Evolutionary conservation across 805 yeast genomes (phyloP).

Genomic region (Saccharomycopsis fodiens): DNA sequence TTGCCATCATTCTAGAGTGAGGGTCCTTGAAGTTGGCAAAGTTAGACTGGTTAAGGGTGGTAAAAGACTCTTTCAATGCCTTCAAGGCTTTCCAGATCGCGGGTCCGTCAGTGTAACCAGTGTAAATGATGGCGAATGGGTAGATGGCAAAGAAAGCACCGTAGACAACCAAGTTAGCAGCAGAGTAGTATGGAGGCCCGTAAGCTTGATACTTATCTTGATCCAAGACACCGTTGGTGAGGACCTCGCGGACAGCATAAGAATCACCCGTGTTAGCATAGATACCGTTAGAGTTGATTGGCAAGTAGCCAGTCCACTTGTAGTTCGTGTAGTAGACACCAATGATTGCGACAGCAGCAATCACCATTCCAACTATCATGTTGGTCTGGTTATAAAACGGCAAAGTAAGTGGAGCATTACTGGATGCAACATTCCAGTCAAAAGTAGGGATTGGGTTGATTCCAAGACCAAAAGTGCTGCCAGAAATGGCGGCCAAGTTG

Average conservation of each 20-base stretch:
- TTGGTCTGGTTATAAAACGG: slow-evolving; percentile 36
- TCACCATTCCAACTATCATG: slow-evolving; percentile 29
- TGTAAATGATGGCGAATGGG: slow-evolving; percentile 47
- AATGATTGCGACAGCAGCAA: slow-evolving; percentile 29
- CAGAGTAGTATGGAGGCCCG: slow-evolving; percentile 61
- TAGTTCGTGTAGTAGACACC: slow-evolving; percentile 35
- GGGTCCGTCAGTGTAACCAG: slow-evolving; percentile 38
- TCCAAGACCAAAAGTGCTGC: slow-evolving; percentile 42
- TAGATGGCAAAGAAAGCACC: slow-evolving; percentile 51
- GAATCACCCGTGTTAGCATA: slow-evolving; percentile 44
- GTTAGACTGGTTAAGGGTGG: slow-evolving; percentile 19
- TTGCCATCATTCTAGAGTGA: slow-evolving; percentile 48
- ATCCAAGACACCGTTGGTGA: slow-evolving; percentile 42
- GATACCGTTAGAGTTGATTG: slow-evolving; percentile 40
- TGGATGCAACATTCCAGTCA: slow-evolving; percentile 41
- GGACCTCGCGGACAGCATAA: slow-evolving; percentile 39
- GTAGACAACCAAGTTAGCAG: slow-evolving; percentile 52
- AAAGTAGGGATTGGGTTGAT: slow-evolving; percentile 46
- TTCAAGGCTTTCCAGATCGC: slow-evolving; percentile 34
- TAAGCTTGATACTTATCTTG: slow-evolving; percentile 38
- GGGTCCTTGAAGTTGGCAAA: slow-evolving; percentile 38
- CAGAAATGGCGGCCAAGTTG: slow-evolving; percentile 42
- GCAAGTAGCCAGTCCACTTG: slow-evolving; percentile 33
- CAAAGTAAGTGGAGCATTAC: slow-evolving; percentile 30
- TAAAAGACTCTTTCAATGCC: slow-evolving; percentile 29